Percentiles rank a stretch among this genome's conserved stretches.
phyloP scores from a whole-genome alignment of 441 rosid genomes.

The Bocquillonia castaneifolia region DNA sequence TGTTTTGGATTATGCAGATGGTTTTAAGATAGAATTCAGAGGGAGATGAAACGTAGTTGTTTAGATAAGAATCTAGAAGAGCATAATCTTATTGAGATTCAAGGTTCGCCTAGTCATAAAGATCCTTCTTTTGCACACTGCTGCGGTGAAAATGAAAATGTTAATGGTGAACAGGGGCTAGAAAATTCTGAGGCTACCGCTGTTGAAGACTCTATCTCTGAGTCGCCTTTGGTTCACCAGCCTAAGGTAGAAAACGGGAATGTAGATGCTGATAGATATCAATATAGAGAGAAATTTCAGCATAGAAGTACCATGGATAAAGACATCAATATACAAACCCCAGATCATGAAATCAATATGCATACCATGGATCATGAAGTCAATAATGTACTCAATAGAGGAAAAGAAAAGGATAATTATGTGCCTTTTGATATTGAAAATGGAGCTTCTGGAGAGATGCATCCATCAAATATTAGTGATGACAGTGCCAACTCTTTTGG shows the following conservation, averaged over 20 bases:
- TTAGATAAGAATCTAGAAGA: not conserved
- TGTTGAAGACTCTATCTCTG: conserved; percentile 34
- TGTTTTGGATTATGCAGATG: conserved; percentile 4
- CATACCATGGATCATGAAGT: conserved; percentile 26
- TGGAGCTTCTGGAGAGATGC: conserved; percentile 35
- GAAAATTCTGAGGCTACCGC: conserved; percentile 23
- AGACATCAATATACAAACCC: conserved; percentile 24
- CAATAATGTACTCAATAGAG: conserved; percentile 31
- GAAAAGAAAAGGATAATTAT: conserved; percentile 35
- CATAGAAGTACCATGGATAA: conserved; percentile 34
- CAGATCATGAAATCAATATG: conserved; percentile 21
- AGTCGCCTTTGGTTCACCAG: conserved; percentile 32
- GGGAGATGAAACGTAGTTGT: conserved; percentile 9
- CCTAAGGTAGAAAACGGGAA: conserved; percentile 25
- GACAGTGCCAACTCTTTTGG: conserved; percentile 30
- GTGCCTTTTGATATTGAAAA: conserved; percentile 67
- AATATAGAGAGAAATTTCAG: conserved; percentile 21
- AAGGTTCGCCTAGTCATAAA: conserved; percentile 25
- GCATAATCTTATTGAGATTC: conserved; percentile 24
- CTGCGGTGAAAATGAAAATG: conserved; percentile 30
- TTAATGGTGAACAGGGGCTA: conserved; percentile 20
- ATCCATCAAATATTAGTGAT: conserved; percentile 30
- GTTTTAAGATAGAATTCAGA: not conserved
- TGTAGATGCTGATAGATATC: conserved; percentile 26
- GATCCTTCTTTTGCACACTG: conserved; percentile 45